Evolutionary conservation across 2,329 filamentous ascomycete genomes (phyloP).

Genomic region (Colletotrichum phormii): DNA sequence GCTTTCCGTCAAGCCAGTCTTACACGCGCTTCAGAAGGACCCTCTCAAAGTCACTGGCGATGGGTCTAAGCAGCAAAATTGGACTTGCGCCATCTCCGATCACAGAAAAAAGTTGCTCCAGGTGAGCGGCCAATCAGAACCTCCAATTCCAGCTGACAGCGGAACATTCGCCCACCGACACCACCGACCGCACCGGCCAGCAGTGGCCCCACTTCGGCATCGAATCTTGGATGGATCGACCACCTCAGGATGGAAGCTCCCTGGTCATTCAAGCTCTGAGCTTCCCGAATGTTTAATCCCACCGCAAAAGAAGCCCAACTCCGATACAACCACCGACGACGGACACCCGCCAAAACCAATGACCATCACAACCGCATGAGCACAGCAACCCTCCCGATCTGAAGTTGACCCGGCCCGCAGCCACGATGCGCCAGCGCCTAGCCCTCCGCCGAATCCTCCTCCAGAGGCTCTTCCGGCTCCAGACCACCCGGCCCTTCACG

Average conservation of each 20-base stretch:
- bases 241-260: not conserved
- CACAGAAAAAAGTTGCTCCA: not conserved
- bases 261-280: not conserved
- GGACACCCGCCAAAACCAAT: not conserved
- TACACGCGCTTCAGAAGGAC: not conserved
- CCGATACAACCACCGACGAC: not conserved
- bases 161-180: conserved; percentile 15
- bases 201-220: not conserved
- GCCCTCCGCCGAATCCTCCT: conserved; percentile 49
- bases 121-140: conserved; percentile 25
- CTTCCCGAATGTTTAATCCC: not conserved
- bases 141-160: not conserved
- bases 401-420: not conserved
- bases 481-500: conserved; percentile 36
- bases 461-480: conserved; percentile 36
- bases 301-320: not conserved
- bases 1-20: not conserved
- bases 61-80: conserved; percentile 9
- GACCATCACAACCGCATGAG: not conserved
- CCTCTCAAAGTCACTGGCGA: not conserved
- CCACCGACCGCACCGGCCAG: not conserved
- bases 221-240: not conserved
- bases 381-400: not conserved
- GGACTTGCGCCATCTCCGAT: not conserved
- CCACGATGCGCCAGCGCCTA: conserved; percentile 53